phyloP scores from a whole-genome alignment of 2,329 filamentous ascomycete genomes.

The Epichloe sibirici region DNA sequence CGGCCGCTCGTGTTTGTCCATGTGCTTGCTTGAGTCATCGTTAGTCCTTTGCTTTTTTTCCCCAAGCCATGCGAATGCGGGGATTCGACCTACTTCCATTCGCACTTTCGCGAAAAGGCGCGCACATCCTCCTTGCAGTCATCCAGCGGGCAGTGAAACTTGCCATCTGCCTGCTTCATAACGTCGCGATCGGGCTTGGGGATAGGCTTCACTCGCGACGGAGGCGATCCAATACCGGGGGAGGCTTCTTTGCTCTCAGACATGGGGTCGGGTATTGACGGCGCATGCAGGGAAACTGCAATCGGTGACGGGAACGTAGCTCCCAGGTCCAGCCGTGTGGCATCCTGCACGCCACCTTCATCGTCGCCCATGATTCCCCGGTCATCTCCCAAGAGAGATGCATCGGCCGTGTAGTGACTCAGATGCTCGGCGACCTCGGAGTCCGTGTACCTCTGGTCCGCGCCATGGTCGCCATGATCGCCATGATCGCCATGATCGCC shows the following conservation, averaged over 20 bases:
- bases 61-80: not conserved
- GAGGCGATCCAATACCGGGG: constrained; percentile 20
- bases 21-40: constrained; percentile 61
- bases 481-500: constrained; percentile 21
- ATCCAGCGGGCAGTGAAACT: constrained; percentile 60
- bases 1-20: constrained; percentile 94
- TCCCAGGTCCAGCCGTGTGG: constrained; percentile 26
- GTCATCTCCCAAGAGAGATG: constrained; percentile 10
- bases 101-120: constrained; percentile 71
- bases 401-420: constrained; percentile 30
- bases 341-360: constrained; percentile 26
- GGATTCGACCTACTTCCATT: constrained; percentile 67
- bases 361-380: constrained; percentile 24
- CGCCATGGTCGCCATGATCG: constrained; percentile 26
- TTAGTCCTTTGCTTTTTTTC: constrained; percentile 11
- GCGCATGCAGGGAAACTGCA: constrained; percentile 18
- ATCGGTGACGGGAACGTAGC: constrained; percentile 24
- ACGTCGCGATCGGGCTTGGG: constrained; percentile 46
- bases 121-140: constrained; percentile 54
- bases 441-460: constrained; percentile 30
- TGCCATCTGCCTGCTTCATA: constrained; percentile 55
- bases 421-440: constrained; percentile 31
- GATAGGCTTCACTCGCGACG: constrained; percentile 37
- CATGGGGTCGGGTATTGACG: constrained; percentile 20
- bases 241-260: constrained; percentile 24